phyloP scores from a whole-genome alignment of 164 flowering plant genomes.

The Amborella trichopoda region DNA sequence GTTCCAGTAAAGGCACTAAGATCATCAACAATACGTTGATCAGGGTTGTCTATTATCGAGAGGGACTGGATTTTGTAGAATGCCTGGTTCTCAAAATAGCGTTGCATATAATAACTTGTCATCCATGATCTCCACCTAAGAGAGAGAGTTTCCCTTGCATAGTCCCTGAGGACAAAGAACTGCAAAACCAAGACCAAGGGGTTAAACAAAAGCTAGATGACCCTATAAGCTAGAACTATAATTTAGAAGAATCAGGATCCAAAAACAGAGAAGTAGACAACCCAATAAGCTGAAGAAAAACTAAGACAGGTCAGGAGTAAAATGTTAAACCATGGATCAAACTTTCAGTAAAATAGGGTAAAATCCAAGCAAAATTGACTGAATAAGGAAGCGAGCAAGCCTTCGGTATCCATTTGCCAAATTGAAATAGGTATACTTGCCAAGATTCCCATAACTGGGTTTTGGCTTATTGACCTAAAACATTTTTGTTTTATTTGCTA shows the following conservation, averaged over 20 bases:
- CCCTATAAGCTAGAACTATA: background rate
- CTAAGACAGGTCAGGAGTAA: too few relatives aligned
- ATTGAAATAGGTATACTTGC: too few relatives aligned
- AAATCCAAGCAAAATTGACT: too few relatives aligned
- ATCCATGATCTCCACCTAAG: constrained; percentile 99
- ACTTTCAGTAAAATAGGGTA: too few relatives aligned
- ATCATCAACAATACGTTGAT: constrained; percentile 97
- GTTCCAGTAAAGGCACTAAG: constrained; percentile 91
- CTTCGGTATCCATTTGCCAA: too few relatives aligned
- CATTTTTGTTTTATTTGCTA: too few relatives aligned
- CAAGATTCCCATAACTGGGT: too few relatives aligned
- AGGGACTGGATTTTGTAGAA: constrained; percentile 92
- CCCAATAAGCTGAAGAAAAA: too few relatives aligned
- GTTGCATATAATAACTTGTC: constrained; percentile 85
- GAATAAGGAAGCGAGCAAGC: too few relatives aligned
- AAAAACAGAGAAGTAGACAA: background rate
- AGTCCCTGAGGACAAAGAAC: constrained; percentile 89
- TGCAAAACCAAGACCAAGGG: constrained; percentile 16
- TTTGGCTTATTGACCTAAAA: too few relatives aligned
- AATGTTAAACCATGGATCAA: too few relatives aligned
- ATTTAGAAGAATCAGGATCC: background rate
- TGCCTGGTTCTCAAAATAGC: constrained; percentile 61
- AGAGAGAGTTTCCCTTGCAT: constrained; percentile 75
- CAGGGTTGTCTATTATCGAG: constrained; percentile 91
- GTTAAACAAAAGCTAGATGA: background rate